Evolutionary conservation across 1,139 yeast species (phyloP).

Genomic region (Nadsonia commutata): DNA sequence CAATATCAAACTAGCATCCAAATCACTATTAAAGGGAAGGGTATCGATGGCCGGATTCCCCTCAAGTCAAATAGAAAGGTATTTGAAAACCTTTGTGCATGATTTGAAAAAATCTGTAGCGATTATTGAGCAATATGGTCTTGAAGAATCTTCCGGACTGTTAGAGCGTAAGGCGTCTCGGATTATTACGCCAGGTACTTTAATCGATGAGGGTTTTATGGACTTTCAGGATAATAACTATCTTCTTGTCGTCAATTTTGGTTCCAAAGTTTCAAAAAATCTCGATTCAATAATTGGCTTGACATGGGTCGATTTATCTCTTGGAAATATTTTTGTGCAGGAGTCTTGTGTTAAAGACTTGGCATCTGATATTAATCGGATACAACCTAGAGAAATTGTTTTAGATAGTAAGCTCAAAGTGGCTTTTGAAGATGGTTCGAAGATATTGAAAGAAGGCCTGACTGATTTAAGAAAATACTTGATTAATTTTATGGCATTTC

Average conservation of each 20-base stretch:
- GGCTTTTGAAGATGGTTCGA: constrained; percentile 28
- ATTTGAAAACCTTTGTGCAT: constrained; percentile 51
- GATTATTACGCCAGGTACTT: constrained; percentile 83
- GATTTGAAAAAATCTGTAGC: constrained; percentile 62
- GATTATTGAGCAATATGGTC: constrained; percentile 48
- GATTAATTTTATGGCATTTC: constrained; percentile 15
- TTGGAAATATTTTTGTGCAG: constrained; percentile 64
- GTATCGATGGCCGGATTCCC: constrained; percentile 94
- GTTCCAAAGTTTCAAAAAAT: constrained; percentile 13
- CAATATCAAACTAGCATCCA: constrained; percentile 45
- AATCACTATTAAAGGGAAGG: constrained; percentile 21
- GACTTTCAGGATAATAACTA: constrained; percentile 60
- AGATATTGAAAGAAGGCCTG: constrained; percentile 45
- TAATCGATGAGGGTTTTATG: constrained; percentile 73
- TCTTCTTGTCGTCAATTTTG: constrained; percentile 37
- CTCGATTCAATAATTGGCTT: constrained; percentile 39
- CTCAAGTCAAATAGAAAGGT: constrained; percentile 49
- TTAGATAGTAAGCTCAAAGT: constrained; percentile 25
- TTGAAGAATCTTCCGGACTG: constrained; percentile 13
- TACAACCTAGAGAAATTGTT: constrained; percentile 54
- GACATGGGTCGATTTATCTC: constrained; percentile 80
- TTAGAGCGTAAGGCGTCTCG: constrained; percentile 61
- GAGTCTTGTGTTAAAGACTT: constrained; percentile 42
- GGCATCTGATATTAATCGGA: constrained; percentile 45
- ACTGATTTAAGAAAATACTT: constrained; percentile 49